Evolutionary conservation across 768 basidiomycete species (phyloP).

Genomic region (Lactarius vividus): DNA sequence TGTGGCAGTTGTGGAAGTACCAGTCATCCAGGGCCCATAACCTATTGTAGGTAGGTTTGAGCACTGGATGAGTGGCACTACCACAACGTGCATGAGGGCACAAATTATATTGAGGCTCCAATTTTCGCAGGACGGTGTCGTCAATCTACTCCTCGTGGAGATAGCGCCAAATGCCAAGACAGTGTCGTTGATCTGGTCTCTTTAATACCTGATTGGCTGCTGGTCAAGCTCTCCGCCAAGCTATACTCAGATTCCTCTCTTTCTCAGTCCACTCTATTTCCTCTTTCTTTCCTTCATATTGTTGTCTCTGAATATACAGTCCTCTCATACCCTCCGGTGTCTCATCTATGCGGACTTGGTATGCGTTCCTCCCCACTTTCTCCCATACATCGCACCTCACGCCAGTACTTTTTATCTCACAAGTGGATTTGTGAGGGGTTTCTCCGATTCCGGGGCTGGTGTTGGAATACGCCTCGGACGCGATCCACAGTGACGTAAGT

Average conservation of each 20-base stretch:
- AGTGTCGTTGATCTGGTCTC: neutral
- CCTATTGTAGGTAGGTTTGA: neutral
- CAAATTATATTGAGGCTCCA: neutral
- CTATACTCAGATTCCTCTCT: neutral
- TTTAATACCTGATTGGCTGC: neutral
- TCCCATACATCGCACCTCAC: slow-evolving; percentile 2
- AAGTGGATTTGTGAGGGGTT: slow-evolving; percentile 36
- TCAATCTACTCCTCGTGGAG: neutral
- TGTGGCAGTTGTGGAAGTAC: neutral
- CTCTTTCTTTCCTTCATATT: slow-evolving; percentile 29
- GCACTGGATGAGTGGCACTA: neutral
- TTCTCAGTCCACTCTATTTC: slow-evolving; percentile 24
- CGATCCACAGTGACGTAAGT: slow-evolving; percentile 60
- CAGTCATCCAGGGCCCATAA: slow-evolving; percentile 1
- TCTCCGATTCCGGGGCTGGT: slow-evolving; percentile 43
- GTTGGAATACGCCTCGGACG: slow-evolving; percentile 46
- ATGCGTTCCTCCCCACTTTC: slow-evolving; percentile 25
- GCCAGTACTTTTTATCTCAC: slow-evolving; percentile 15
- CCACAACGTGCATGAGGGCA: neutral
- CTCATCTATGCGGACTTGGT: slow-evolving; percentile 35
- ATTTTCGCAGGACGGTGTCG: neutral
- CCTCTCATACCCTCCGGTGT: slow-evolving; percentile 26
- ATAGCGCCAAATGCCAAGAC: neutral
- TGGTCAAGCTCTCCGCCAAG: slow-evolving; percentile 3
- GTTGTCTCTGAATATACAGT: slow-evolving; percentile 24